phyloP scores from a whole-genome alignment of 176 grass and related monocot species.

The Dendrocalamus sinicus region DNA sequence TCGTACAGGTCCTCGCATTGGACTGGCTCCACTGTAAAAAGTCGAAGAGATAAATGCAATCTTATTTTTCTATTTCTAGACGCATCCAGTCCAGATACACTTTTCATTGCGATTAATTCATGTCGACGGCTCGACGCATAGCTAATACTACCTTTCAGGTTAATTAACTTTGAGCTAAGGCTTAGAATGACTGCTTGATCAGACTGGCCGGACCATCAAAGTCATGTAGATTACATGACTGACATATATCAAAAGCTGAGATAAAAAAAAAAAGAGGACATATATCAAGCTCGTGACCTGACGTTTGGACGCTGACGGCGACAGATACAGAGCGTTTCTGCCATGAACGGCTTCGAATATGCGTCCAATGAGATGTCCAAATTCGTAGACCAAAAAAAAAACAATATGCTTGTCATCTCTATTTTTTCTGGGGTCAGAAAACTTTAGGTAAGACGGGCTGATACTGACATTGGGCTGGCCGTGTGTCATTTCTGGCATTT shows the following conservation, averaged over 20 bases:
- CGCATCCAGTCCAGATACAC: neutral
- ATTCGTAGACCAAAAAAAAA: too few relatives aligned
- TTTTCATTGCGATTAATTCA: neutral
- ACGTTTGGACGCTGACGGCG: neutral
- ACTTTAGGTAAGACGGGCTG: too few relatives aligned
- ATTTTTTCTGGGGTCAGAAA: too few relatives aligned
- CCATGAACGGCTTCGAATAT: neutral
- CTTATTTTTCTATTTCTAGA: neutral
- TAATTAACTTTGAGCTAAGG: neutral
- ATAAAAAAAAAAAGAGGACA: neutral
- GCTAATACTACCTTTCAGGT: neutral
- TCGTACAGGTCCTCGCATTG: too few relatives aligned
- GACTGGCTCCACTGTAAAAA: too few relatives aligned
- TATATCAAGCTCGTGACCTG: neutral
- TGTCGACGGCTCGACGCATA: too few relatives aligned
- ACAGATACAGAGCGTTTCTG: neutral
- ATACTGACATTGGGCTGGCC: neutral
- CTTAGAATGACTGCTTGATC: slow-evolving; percentile 2
- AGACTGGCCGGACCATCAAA: slow-evolving; percentile 5
- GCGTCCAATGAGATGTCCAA: too few relatives aligned
- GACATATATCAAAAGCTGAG: slow-evolving; percentile 22
- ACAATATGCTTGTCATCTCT: neutral
- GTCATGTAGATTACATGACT: slow-evolving; percentile 7
- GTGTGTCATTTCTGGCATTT: neutral
- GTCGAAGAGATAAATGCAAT: too few relatives aligned